Percentiles rank a stretch among this genome's conserved stretches.
Evolutionary conservation across 1,284 basidiomycete species (phyloP).

Genomic region (Cryptococcus sp.): DNA sequence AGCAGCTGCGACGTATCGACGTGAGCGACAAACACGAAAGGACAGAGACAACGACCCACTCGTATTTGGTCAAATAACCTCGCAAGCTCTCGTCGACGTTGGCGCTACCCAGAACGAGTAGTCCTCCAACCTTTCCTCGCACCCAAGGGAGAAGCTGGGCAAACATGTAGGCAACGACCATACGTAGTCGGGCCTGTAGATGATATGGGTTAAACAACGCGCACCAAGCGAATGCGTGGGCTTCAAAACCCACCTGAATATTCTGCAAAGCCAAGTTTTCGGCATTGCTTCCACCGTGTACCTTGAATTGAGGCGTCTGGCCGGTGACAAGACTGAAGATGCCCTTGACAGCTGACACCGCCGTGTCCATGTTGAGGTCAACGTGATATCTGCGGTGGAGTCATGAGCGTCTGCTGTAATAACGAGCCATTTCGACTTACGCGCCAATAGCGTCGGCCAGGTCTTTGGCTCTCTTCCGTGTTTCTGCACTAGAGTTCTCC

Average conservation of each 20-base stretch:
- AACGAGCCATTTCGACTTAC: conserved; percentile 53
- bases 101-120: conserved; percentile 92
- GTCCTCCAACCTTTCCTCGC: conserved; percentile 76
- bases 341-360: conserved; percentile 79
- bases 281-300: conserved; percentile 80
- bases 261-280: conserved; percentile 98
- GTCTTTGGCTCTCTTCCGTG: conserved; percentile 79
- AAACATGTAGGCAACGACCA: conserved; percentile 97
- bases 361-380: conserved; percentile 93
- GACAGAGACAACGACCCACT: conserved; percentile 58
- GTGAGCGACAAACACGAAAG: conserved; percentile 2
- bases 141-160: conserved; percentile 95
- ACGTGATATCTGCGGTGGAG: conserved; percentile 74
- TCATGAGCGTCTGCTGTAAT: neutral
- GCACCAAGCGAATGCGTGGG: no score
- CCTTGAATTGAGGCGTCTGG: conserved; percentile 77
- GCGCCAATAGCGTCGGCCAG: conserved; percentile 86
- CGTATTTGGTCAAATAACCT: conserved; percentile 98
- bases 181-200: conserved; percentile 77
- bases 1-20: conserved; percentile 57
- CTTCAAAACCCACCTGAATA: conserved; percentile 70
- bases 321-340: conserved; percentile 86
- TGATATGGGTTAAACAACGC: neutral
- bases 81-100: conserved; percentile 98
- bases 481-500: conserved; percentile 88